Percentiles rank a stretch among this genome's conserved stretches.
These are phyloP conservation scores for Penicillium sp. DNA, from an alignment of 2,329 filamentous ascomycete genomes.

Conservation along the genomic window DNA sequence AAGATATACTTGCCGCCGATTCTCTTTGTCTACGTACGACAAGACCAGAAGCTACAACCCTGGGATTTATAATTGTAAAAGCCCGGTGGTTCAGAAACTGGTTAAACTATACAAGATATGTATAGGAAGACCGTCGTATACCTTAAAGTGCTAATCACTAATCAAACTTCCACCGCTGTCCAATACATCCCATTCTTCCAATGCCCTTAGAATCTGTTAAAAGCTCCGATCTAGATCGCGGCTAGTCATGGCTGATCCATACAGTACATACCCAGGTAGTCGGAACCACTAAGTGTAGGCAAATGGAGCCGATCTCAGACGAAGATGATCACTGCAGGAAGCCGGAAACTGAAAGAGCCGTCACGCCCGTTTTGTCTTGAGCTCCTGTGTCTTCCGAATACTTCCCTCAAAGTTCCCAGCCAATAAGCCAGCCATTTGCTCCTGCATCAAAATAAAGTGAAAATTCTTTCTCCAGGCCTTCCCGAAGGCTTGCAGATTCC, in stretches of 20 bases:
- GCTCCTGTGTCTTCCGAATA: not conserved
- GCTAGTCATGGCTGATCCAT: slow-evolving; percentile 3
- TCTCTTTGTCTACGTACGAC: not conserved
- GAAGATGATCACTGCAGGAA: slow-evolving; percentile 17
- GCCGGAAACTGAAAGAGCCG: slow-evolving; percentile 13
- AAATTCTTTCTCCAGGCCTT: slow-evolving; percentile 13
- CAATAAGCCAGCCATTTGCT: not conserved
- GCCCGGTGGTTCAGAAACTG: not conserved
- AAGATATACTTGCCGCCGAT: not conserved
- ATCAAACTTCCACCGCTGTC: not conserved
- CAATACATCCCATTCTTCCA: not conserved
- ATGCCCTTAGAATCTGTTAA: too few relatives aligned
- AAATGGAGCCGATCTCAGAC: slow-evolving; percentile 9
- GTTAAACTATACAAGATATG: not conserved
- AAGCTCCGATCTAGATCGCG: not conserved
- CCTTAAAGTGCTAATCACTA: not conserved
- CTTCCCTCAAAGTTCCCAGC: not conserved
- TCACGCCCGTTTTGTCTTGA: slow-evolving; percentile 9
- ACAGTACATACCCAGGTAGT: not conserved
- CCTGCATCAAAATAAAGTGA: slow-evolving; percentile 1
- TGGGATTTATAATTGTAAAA: not conserved
- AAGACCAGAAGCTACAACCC: not conserved
- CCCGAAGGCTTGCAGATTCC: slow-evolving; percentile 10
- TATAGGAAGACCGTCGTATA: too few relatives aligned
- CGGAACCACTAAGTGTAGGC: not conserved